Conservation (phyloP, 2,329 filamentous ascomycete species). For the Tolypocladium album region DNA sequence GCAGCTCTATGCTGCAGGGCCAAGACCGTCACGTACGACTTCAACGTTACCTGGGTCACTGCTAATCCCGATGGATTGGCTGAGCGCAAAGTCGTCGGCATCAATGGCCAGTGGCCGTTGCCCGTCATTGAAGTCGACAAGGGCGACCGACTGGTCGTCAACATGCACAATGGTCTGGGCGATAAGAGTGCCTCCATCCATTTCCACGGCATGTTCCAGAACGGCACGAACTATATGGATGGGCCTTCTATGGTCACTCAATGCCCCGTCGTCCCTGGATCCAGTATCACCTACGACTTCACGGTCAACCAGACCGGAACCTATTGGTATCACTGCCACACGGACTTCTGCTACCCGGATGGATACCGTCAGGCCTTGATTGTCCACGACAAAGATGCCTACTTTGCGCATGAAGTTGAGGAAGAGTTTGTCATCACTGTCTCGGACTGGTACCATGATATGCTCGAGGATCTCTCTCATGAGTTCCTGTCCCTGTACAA, state of each 20-base stretch:
- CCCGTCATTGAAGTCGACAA: conserved; percentile 45
- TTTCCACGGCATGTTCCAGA: conserved; percentile 54
- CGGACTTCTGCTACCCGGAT: conserved; percentile 6
- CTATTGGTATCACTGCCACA: conserved; percentile 53
- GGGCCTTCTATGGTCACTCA: conserved; percentile 38
- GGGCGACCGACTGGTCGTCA: conserved; percentile 40
- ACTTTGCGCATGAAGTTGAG: not conserved
- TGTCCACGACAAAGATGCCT: conserved; percentile 16
- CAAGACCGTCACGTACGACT: not conserved
- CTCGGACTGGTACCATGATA: not conserved
- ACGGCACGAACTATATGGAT: conserved; percentile 48
- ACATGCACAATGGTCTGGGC: conserved; percentile 36
- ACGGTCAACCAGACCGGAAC: conserved; percentile 45
- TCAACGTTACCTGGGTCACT: not conserved
- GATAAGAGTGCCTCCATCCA: conserved; percentile 38
- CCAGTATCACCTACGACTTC: conserved; percentile 26
- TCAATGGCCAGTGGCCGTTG: conserved; percentile 56
- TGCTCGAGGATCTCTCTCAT: not conserved
- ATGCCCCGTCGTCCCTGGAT: not conserved
- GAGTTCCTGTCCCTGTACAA: not conserved
- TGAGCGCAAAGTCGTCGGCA: conserved; percentile 47
- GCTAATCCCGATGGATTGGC: conserved; percentile 35
- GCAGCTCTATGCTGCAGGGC: not conserved
- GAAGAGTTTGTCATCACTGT: not conserved
- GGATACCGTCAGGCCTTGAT: conserved; percentile 38